These are phyloP conservation scores for Graphilbum sp. DNA, from an alignment of 2,329 filamentous ascomycete species.

Conservation along the genomic window DNA sequence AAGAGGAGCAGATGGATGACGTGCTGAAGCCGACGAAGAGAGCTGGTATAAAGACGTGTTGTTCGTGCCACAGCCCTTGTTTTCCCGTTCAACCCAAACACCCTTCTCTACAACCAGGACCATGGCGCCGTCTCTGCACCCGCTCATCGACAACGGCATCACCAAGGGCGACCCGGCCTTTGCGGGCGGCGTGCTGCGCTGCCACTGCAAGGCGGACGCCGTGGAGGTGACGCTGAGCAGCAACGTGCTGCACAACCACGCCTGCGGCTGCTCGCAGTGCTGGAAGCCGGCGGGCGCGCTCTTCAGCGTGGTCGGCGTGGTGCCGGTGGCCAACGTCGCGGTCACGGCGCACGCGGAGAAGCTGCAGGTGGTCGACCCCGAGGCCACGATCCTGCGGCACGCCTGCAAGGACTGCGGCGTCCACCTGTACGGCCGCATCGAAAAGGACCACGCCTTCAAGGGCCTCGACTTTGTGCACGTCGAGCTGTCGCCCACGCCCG, in stretches of 20 bases:
- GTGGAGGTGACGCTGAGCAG: conserved; percentile 40
- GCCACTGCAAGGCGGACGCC: conserved; percentile 37
- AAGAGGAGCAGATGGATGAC: too few species aligned
- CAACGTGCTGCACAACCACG: conserved; percentile 53
- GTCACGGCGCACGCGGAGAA: conserved; percentile 44
- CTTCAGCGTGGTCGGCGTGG: conserved; percentile 47
- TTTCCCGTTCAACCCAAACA: too few species aligned
- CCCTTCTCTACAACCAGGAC: too few species aligned
- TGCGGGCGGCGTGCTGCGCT: conserved; percentile 43
- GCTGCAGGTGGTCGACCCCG: conserved; percentile 35
- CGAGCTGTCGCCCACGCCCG: conserved; percentile 39
- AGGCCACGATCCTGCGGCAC: conserved; percentile 42
- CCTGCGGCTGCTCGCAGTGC: conserved; percentile 56
- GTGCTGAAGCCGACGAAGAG: too few species aligned
- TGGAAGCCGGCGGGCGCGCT: conserved; percentile 50
- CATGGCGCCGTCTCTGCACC: conserved; percentile 33
- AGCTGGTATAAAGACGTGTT: too few species aligned
- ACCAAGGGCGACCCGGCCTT: conserved; percentile 36
- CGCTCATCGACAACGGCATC: conserved; percentile 45
- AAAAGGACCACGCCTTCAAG: conserved; percentile 47
- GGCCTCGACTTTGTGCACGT: conserved; percentile 54
- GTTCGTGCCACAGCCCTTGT: too few species aligned
- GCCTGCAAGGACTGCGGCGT: conserved; percentile 45
- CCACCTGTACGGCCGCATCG: conserved; percentile 49
- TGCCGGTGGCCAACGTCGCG: conserved; percentile 34